Evolutionary conservation across 768 basidiomycete species (phyloP).

Genomic region (Gymnopilus dilepis): DNA sequence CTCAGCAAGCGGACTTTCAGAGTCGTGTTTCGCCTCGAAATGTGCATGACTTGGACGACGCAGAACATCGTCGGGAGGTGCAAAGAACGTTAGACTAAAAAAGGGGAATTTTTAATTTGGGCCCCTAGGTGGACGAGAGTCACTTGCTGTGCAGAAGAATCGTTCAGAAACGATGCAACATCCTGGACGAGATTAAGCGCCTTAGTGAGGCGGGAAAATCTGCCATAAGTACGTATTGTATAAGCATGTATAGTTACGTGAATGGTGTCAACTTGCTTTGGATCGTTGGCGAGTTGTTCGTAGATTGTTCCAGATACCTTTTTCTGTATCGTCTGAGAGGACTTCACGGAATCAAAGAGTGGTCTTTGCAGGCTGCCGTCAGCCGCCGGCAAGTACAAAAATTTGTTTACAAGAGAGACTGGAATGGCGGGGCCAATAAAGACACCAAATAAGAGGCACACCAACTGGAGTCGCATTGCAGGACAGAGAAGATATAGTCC

Average conservation of each 20-base stretch:
- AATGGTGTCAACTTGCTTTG: conserved; percentile 20
- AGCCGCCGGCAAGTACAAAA: neutral
- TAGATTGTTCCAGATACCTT: conserved; percentile 24
- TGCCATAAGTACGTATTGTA: conserved; percentile 15
- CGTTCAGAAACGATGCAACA: conserved; percentile 42
- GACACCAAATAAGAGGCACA: conserved; percentile 12
- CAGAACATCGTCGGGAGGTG: conserved; percentile 52
- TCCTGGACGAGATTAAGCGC: conserved; percentile 45
- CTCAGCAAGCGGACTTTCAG: conserved; percentile 12
- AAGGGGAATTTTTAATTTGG: neutral
- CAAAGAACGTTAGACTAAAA: conserved; percentile 59
- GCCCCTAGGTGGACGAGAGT: neutral
- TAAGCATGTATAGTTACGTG: neutral
- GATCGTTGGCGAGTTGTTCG: conserved; percentile 24
- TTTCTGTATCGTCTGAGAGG: neutral
- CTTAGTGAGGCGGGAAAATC: conserved; percentile 47
- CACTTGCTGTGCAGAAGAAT: conserved; percentile 41
- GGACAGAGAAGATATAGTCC: neutral
- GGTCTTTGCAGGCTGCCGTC: conserved; percentile 13
- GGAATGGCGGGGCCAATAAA: conserved; percentile 6
- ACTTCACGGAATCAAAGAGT: conserved; percentile 5
- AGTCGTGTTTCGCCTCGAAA: conserved; percentile 9
- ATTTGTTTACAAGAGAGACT: neutral
- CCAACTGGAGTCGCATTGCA: conserved; percentile 14
- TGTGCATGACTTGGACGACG: conserved; percentile 28